Conservation (phyloP, 371 early-diverging fungal species). For the Rhizopus sp. region DNA sequence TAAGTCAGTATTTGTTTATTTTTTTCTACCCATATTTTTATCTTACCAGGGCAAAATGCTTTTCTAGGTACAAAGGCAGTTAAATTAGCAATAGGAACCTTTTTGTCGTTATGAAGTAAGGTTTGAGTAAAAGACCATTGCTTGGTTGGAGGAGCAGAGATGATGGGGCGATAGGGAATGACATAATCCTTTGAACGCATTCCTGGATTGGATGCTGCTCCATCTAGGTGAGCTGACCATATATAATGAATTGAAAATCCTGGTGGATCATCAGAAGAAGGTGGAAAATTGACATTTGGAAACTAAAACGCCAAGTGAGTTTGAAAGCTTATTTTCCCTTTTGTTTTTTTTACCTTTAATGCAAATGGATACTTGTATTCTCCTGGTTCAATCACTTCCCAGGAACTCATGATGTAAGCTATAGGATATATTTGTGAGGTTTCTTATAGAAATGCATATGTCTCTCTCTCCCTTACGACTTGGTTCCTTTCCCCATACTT, state of each 20-base stretch:
- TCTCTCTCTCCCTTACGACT: conserved; percentile 27
- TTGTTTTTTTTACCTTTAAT: conserved; percentile 43
- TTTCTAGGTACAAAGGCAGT: conserved; percentile 29
- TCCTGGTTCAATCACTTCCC: conserved; percentile 49
- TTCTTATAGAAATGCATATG: not conserved
- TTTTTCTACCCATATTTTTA: not conserved
- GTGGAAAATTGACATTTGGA: conserved; percentile 46
- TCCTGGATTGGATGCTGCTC: conserved; percentile 35
- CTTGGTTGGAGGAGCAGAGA: conserved; percentile 24
- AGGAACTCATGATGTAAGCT: conserved; percentile 39
- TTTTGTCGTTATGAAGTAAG: conserved; percentile 25
- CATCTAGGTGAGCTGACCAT: conserved; percentile 55
- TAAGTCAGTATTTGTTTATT: not conserved
- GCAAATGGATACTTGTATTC: conserved; percentile 52
- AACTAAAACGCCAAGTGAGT: conserved; percentile 17
- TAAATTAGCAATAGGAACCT: conserved; percentile 27
- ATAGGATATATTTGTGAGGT: not conserved
- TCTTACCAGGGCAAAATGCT: conserved; percentile 44
- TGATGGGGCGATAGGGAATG: conserved; percentile 27
- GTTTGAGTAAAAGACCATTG: conserved; percentile 34
- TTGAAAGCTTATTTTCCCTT: not conserved
- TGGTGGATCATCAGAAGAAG: conserved; percentile 35
- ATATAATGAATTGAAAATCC: conserved; percentile 41
- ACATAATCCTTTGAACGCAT: conserved; percentile 32
- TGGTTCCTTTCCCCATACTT: conserved; percentile 38